Conservation (phyloP, 176 grass and related monocot species). For the Paspalum notatum region DNA sequence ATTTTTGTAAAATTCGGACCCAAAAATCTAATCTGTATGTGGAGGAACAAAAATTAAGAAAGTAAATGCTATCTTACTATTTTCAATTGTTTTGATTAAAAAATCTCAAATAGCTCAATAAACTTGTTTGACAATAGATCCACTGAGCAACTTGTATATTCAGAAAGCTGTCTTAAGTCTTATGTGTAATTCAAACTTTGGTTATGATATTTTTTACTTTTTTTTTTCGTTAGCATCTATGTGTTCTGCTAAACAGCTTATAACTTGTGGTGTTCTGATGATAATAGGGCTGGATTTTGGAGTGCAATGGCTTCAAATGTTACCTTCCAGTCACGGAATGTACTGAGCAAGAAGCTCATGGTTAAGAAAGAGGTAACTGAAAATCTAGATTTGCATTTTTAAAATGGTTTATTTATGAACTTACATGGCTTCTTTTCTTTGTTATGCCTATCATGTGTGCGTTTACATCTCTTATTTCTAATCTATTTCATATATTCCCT, state of each 20-base stretch:
- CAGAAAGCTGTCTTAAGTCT: background rate
- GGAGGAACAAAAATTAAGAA: too few relatives aligned
- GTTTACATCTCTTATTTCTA: constrained; percentile 16
- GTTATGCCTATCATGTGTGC: background rate
- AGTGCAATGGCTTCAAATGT: constrained; percentile 90
- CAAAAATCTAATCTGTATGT: too few relatives aligned
- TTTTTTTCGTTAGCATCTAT: background rate
- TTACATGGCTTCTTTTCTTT: background rate
- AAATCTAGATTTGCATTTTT: constrained; percentile 2
- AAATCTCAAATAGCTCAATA: too few relatives aligned
- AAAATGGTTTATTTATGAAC: constrained; percentile 6
- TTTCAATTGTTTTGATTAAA: too few relatives aligned
- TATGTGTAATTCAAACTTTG: background rate
- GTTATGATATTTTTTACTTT: background rate
- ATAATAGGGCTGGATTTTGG: constrained; percentile 75
- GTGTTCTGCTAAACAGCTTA: background rate
- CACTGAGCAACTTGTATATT: background rate
- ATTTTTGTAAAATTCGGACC: too few relatives aligned
- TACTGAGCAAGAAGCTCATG: constrained; percentile 96
- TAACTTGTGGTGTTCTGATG: background rate
- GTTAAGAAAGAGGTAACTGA: constrained; percentile 84
- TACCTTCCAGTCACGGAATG: constrained; percentile 90
- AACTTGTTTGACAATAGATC: background rate
- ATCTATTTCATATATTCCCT: constrained; percentile 3
- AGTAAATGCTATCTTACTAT: too few relatives aligned